Conservation (phyloP, 1,284 basidiomycete species). For the Athelia psychrophila region DNA sequence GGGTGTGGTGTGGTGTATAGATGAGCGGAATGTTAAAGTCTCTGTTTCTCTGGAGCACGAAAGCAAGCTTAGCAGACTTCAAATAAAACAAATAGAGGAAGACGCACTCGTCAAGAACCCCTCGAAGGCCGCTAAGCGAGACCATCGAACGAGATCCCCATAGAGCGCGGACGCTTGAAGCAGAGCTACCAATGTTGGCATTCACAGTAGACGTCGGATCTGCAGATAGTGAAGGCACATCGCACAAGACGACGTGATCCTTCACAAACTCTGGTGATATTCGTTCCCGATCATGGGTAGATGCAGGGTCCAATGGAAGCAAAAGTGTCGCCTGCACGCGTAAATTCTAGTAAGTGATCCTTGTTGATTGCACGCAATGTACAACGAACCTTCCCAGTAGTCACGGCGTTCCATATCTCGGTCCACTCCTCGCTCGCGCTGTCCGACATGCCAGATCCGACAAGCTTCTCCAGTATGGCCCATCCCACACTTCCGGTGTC, state of each 20-base stretch:
- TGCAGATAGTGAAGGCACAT: slow-evolving; percentile 21
- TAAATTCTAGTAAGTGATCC: neutral
- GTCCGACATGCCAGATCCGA: slow-evolving; percentile 55
- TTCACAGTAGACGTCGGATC: too few species aligned
- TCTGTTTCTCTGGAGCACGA: slow-evolving; percentile 35
- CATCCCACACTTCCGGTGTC: slow-evolving; percentile 74
- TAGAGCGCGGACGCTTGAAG: too few species aligned
- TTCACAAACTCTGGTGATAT: slow-evolving; percentile 75
- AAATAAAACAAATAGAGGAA: slow-evolving; percentile 4
- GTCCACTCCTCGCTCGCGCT: slow-evolving; percentile 58
- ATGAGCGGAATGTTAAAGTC: slow-evolving; percentile 60
- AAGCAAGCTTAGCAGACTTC: slow-evolving; percentile 12
- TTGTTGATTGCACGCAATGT: neutral
- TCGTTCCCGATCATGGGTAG: slow-evolving; percentile 33
- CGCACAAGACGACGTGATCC: slow-evolving; percentile 72
- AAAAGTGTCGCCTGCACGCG: slow-evolving; percentile 67
- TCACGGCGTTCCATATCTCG: slow-evolving; percentile 68
- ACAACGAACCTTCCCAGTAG: slow-evolving; percentile 75
- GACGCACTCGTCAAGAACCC: slow-evolving; percentile 56
- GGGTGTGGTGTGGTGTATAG: slow-evolving; percentile 60
- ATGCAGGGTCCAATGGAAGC: slow-evolving; percentile 60
- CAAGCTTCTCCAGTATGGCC: slow-evolving; percentile 80
- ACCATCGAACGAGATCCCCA: slow-evolving; percentile 39
- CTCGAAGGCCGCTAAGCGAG: slow-evolving; percentile 80
- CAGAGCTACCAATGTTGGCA: too few species aligned